Base-by-base conservation (phyloP, 345 rosid genomes). In the Reutealis trisperma region DNA sequence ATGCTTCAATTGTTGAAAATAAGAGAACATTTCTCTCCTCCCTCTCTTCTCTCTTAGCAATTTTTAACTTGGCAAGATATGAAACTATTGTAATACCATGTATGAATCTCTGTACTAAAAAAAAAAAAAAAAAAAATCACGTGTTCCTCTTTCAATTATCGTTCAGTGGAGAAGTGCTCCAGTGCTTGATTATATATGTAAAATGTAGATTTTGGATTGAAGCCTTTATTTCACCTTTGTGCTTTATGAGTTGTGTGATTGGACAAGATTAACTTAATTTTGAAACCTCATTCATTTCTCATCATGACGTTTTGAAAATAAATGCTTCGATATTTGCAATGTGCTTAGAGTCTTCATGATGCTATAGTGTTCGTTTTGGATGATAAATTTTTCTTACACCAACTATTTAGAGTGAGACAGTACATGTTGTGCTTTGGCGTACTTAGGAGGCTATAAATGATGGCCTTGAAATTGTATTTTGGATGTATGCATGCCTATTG, bases 391-490 rank as follows among this genome's bases (percentile, higher is more conserved):
- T 71, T 55, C 49, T n/a, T 6, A 15, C 10, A 55, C n/a, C n/a
- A 71, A 27, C 37, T 19, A 21, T 32, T 13, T 21, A 49, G 55
- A n/a, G 27, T 13, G 34, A n/a, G 62, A n/a, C 12, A 11, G 2
- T 44, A n/a, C 19, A 2, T 44, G 22, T 67, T 13, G 22, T 24
- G 21, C 34, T 7, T 27, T 54, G 12, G 37, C 25, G 18, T 27
- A n/a, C 24, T 24, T 1, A 16, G 19, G 73, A 67, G 59, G 6
- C n/a, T 54, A 54, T 44, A 13, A 45, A 41, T 21, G 6, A 18
- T 66, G 70, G 27, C 37, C 57, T 67, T 27, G 8, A 67, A 45
- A 67, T 67, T 67, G 55, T 67, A 22, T 47, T 44, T 44, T 67
- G 21, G 57, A n/a, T 16, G 32, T 22, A 22, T 13, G 34, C 19